Evolutionary conservation across 495 filamentous ascomycete genomes (phyloP).

Genomic region (Geopyxis carbonaria): DNA sequence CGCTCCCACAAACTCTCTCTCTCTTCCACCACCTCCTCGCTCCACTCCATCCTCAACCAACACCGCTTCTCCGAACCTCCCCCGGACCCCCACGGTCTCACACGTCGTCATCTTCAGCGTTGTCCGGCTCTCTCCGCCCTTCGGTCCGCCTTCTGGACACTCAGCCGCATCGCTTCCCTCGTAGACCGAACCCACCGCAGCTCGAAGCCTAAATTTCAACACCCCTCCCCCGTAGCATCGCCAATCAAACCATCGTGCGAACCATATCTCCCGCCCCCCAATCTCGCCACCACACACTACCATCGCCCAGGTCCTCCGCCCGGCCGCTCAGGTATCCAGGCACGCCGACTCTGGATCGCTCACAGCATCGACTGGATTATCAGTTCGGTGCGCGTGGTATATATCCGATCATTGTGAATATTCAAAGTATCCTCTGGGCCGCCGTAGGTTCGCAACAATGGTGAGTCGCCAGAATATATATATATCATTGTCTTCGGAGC

Average conservation of each 20-base stretch:
- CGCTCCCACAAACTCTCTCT: conserved; percentile 6
- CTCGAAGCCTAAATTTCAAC: conserved; percentile 4
- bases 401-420: too few relatives aligned
- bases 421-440: too few relatives aligned
- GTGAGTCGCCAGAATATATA: too few relatives aligned
- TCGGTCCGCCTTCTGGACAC: conserved; percentile 18
- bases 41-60: conserved; percentile 19
- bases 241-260: conserved; percentile 4
- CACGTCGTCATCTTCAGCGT: conserved; percentile 25
- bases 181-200: conserved; percentile 5
- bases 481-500: too few relatives aligned
- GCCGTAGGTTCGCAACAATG: too few relatives aligned
- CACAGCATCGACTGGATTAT: too few relatives aligned
- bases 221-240: not conserved
- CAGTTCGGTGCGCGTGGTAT: too few relatives aligned
- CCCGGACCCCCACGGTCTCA: conserved; percentile 23
- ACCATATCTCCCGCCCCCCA: conserved; percentile 13
- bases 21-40: conserved; percentile 38
- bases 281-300: conserved; percentile 22
- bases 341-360: too few relatives aligned
- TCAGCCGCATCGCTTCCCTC: conserved; percentile 15
- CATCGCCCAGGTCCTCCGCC: conserved; percentile 4
- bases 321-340: too few relatives aligned
- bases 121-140: conserved; percentile 23
- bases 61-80: conserved; percentile 14